Evolutionary conservation across 768 basidiomycete genomes (phyloP).

Genomic region (Tylopilus cervinicoccineus): DNA sequence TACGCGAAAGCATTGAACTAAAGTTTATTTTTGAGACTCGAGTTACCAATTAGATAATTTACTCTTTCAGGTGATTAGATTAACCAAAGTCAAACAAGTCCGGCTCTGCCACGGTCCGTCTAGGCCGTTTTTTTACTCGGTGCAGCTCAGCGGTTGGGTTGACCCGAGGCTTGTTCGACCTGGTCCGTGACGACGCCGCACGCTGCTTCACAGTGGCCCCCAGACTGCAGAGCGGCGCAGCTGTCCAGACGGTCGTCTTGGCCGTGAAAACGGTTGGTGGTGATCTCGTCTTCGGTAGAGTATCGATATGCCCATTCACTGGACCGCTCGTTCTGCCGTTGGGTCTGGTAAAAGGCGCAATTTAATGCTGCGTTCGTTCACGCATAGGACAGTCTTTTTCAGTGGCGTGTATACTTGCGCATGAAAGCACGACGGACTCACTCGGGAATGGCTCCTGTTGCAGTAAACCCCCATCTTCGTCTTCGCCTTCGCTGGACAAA

Average conservation of each 20-base stretch:
- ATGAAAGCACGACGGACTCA: conserved; percentile 14
- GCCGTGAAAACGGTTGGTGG: conserved; percentile 22
- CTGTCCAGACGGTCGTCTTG: conserved; percentile 7
- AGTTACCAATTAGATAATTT: conserved; percentile 28
- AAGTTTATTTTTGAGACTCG: conserved; percentile 8
- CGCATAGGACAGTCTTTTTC: conserved; percentile 1
- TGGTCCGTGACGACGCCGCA: conserved; percentile 8
- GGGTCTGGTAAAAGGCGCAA: conserved; percentile 12
- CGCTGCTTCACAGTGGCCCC: conserved; percentile 1
- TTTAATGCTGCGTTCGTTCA: conserved; percentile 18
- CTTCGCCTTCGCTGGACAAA: conserved; percentile 14
- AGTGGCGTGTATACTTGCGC: not conserved
- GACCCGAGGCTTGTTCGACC: conserved; percentile 1
- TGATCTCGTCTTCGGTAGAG: conserved; percentile 29
- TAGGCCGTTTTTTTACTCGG: not conserved
- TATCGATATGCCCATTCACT: conserved; percentile 30
- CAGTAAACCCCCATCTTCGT: conserved; percentile 11
- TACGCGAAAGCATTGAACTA: conserved; percentile 6
- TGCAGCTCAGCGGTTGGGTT: not conserved
- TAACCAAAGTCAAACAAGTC: conserved; percentile 8
- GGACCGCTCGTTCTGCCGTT: conserved; percentile 1
- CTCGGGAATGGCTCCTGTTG: conserved; percentile 22
- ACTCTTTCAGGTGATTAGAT: conserved; percentile 13
- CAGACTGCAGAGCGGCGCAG: not conserved
- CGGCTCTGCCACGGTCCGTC: conserved; percentile 1